Evolutionary conservation across 2,329 filamentous ascomycete genomes (phyloP).

Genomic region (Talaromyces atroroseus): DNA sequence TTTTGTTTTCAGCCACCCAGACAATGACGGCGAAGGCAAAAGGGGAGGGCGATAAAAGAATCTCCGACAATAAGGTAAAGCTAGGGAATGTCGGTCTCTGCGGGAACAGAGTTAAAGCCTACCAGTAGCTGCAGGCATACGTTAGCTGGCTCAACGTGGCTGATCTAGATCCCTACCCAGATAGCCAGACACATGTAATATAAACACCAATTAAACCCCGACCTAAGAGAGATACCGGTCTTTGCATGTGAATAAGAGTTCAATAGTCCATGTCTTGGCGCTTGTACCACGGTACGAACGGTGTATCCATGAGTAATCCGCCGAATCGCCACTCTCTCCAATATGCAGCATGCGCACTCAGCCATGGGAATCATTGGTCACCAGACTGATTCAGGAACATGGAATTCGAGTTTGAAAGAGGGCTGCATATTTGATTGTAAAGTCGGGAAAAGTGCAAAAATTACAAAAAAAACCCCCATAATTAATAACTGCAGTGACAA

Average conservation of each 20-base stretch:
- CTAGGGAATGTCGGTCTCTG: not conserved
- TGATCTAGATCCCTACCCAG: not conserved
- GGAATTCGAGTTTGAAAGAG: not conserved
- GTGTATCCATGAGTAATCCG: not conserved
- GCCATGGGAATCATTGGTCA: not conserved
- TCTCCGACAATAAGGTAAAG: not conserved
- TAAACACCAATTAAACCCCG: not conserved
- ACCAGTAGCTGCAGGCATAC: not conserved
- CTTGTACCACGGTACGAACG: not conserved
- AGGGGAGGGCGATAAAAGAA: not conserved
- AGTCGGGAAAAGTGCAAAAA: not conserved
- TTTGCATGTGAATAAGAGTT: not conserved
- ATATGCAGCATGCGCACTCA: not conserved
- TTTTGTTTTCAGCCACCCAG: not conserved
- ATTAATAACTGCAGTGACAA: not conserved
- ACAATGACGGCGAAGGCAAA: not conserved
- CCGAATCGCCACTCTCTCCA: not conserved
- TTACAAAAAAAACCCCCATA: not conserved
- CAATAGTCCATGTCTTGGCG: not conserved
- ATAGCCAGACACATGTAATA: not conserved
- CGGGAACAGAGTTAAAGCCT: not conserved
- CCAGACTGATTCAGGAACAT: not conserved
- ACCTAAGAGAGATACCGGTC: not conserved
- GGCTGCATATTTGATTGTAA: not conserved
- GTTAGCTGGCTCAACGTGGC: slow-evolving; percentile 5